Evolutionary conservation across 768 basidiomycete species (phyloP), one percentile per base, ranked within the genome.

Genomic region (Suillus tomentosus): DNA sequence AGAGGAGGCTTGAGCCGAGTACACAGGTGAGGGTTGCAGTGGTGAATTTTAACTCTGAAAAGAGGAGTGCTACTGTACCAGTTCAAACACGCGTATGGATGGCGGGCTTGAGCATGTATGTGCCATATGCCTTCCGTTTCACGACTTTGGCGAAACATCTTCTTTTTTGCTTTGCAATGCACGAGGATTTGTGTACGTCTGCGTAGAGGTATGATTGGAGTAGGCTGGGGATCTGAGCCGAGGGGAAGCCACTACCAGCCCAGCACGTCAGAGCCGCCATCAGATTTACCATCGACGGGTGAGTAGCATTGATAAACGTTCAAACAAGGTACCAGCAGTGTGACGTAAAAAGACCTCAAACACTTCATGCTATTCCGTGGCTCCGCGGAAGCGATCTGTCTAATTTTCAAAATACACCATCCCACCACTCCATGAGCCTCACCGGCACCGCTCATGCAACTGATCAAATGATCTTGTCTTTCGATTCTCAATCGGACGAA

Each of bases 191-290:
- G 88, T 5, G 95, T 69, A 2, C 92, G 82, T 40, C 82, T 77
- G 27, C 86, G 79, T 5, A 50, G 45, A 15, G 69, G 43, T 36
- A 71, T 63, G 3, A 67, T 58, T 22, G 67, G 47, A n/a, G 31
- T 24, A 39, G 31, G 34, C 42, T 61, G 47, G 40, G 62, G 58
- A 53, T 55, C 8, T 11, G 66, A 60, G 43, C 8, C 19, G 9
- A 67, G 56, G 36, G 91, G 94, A 5, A 96, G 78, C 89, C 88
- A 94, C 95, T 95, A 96, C 92, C 94, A 95, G 17, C 95, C 95
- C 60, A 89, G 74, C 27, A 96, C 80, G 75, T 97, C 95, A 50
- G 96, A 79, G 0, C 95, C 95, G 5, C 95, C 92, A 73, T 96
- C 95, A 22, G 86, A 82, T 70, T 82, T 87, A 19, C 95, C 94